Percentiles rank a stretch among this genome's conserved stretches.
phyloP scores from a whole-genome alignment of 169 alveolate genomes.

The Sarcocystis neurona region DNA sequence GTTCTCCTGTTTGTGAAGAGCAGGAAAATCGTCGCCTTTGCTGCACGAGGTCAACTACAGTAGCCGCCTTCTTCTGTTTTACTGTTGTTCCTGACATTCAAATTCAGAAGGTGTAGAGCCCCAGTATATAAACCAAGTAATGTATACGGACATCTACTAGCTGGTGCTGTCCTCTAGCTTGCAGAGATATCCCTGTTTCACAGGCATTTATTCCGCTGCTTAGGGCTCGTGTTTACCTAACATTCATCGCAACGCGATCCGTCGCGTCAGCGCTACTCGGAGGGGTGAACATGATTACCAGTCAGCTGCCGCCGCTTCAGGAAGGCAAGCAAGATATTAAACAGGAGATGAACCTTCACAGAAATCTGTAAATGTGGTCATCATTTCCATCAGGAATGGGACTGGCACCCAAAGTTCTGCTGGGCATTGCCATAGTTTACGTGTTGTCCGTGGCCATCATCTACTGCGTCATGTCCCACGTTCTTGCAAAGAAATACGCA shows the following conservation, averaged over 20 bases:
- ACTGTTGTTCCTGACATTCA: not conserved
- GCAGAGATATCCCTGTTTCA: not conserved
- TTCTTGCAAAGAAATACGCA: not conserved
- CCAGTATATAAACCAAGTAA: constrained; percentile 37
- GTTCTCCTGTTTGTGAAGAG: not conserved
- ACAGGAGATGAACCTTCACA: not conserved
- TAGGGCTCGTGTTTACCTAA: not conserved
- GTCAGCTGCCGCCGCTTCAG: constrained; percentile 15
- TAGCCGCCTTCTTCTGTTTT: not conserved
- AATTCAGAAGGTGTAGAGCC: constrained; percentile 23
- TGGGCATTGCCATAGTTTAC: not conserved
- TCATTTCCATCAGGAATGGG: constrained; percentile 19
- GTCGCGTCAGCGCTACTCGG: constrained; percentile 18
- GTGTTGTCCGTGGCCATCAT: constrained; percentile 12
- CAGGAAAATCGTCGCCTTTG: constrained; percentile 10
- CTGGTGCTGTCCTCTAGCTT: not conserved
- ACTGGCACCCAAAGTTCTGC: constrained; percentile 3
- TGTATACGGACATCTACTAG: not conserved
- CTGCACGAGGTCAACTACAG: constrained; percentile 8
- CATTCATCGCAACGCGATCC: not conserved
- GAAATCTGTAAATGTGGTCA: not conserved
- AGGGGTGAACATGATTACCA: constrained; percentile 19
- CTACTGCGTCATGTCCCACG: not conserved
- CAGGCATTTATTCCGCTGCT: constrained; percentile 26
- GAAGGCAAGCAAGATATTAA: not conserved